Percentiles rank a stretch among this genome's conserved stretches.
phyloP scores from a whole-genome alignment of 768 basidiomycete species.

The Boletus speciosus region DNA sequence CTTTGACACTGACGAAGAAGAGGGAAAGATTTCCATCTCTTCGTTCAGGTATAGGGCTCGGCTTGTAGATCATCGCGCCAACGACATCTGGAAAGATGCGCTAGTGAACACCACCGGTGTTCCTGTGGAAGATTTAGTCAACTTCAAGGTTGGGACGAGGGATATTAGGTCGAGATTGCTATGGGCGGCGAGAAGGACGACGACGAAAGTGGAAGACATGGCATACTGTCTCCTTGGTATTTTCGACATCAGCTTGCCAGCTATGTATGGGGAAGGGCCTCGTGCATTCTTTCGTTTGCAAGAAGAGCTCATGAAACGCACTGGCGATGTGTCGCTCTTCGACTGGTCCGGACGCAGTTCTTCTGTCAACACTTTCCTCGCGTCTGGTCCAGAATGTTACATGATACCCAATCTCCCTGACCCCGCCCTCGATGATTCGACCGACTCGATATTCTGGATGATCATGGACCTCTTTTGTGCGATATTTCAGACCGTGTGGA shows the following conservation, averaged over 20 bases:
- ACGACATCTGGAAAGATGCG: slow-evolving; percentile 11
- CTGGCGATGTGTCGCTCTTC: slow-evolving; percentile 21
- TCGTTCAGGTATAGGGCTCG: slow-evolving; percentile 21
- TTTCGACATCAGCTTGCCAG: slow-evolving; percentile 27
- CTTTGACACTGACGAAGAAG: slow-evolving; percentile 8
- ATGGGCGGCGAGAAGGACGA: slow-evolving; percentile 29
- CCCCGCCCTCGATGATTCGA: slow-evolving; percentile 3
- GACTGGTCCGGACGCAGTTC: slow-evolving; percentile 25
- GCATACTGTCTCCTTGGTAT: slow-evolving; percentile 31
- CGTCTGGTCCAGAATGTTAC: slow-evolving; percentile 17
- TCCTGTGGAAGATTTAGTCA: slow-evolving; percentile 1
- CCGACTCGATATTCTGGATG: slow-evolving; percentile 9
- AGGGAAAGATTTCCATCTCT: slow-evolving; percentile 3
- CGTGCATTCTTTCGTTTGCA: slow-evolving; percentile 29
- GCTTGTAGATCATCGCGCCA: slow-evolving; percentile 19
- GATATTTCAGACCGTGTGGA: slow-evolving; percentile 9
- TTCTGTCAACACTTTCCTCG: slow-evolving; percentile 22
- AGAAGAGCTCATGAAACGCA: slow-evolving; percentile 28
- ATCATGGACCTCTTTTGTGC: slow-evolving; percentile 10
- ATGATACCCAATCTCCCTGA: neutral
- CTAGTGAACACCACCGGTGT: slow-evolving; percentile 16
- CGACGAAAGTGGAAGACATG: slow-evolving; percentile 28
- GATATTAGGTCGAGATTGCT: slow-evolving; percentile 18
- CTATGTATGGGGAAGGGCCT: slow-evolving; percentile 26
- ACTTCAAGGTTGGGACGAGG: slow-evolving; percentile 14